Evolutionary conservation across 225 moss, liverwort and hornwort species (phyloP), one percentile per base, ranked within the genome.

Genomic region (Asterella californica): DNA sequence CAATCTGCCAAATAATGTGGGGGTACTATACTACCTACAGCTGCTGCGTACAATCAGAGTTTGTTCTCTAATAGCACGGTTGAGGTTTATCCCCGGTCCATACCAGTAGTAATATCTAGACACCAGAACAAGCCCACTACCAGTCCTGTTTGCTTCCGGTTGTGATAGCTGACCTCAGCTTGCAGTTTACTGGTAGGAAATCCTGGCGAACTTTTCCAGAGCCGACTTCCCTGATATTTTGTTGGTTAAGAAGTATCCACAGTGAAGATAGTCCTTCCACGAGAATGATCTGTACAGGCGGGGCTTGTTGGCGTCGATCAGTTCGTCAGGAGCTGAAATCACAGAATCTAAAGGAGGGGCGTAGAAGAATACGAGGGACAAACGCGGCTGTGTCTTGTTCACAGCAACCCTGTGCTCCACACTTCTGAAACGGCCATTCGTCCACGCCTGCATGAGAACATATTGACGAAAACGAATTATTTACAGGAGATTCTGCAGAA

Each of bases 171-270:
- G 17, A 12, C 52, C 10, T 52, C 17, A 52, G 10, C 59, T 60
- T 60, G 59, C 59, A 22, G 18, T 25, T n/a, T 65, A 9, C 2
- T 65, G 32, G 5, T 32, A 5, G 2, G 65, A 65, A 14, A 65
- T 65, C 12, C 65, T 30, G 30, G 65, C 65, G 14, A 65, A 65
- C 65, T 65, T 65, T 65, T 65, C 65, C 32, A 65, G 65, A 65
- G 65, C 65, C 27, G 65, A 65, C 32, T 65, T 60, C 59, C 59
- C 65, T 12, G 65, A 65, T 30, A 65, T 65, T 65, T 30, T 65
- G 32, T 10, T 33, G 1, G 65, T 65, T 3, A 65, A 65, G 32
- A 65, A 65, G 33, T 30, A 32, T 2, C 65, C 65, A 15, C 32
- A 65, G 32, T 65, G 33, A 65, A 65, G 33, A n/a, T 65, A 65